Evolutionary conservation across 108 stramenopile genomes (phyloP).

Genomic region (Parmales sp.): DNA sequence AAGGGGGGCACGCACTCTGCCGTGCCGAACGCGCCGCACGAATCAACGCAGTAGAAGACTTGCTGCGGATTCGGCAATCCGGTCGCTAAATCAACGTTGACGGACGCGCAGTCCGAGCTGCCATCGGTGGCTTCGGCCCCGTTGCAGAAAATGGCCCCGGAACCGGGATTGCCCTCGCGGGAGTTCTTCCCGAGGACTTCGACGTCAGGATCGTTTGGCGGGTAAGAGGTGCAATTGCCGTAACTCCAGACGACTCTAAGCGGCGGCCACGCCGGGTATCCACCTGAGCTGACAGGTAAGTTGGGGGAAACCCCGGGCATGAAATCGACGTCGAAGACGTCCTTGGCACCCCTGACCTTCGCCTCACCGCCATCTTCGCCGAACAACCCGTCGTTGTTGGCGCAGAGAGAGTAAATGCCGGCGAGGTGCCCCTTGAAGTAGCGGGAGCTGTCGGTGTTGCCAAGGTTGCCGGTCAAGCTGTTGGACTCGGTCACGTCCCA

Average conservation of each 20-base stretch:
- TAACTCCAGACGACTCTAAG: background rate
- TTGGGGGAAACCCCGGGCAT: background rate
- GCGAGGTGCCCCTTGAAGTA: constrained; percentile 20
- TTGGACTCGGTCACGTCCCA: constrained; percentile 24
- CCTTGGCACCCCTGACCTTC: background rate
- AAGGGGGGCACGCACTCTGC: background rate
- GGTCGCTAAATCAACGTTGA: background rate
- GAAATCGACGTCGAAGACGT: background rate
- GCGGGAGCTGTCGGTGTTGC: background rate
- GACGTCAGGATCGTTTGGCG: background rate
- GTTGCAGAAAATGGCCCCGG: background rate
- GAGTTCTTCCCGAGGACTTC: background rate
- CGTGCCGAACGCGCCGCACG: background rate
- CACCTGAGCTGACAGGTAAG: background rate
- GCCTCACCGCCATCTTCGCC: background rate
- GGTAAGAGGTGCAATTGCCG: background rate
- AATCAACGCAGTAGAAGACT: background rate
- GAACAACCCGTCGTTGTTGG: background rate
- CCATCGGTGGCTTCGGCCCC: background rate
- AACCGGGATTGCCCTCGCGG: background rate
- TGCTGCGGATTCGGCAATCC: background rate
- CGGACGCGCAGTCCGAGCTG: background rate
- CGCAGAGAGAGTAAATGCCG: constrained; percentile 13
- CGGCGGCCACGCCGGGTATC: background rate
- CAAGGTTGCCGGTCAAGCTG: constrained; percentile 10